phyloP scores from a whole-genome alignment of 2,329 filamentous ascomycete species.

The Paraconiothyrium sp. region DNA sequence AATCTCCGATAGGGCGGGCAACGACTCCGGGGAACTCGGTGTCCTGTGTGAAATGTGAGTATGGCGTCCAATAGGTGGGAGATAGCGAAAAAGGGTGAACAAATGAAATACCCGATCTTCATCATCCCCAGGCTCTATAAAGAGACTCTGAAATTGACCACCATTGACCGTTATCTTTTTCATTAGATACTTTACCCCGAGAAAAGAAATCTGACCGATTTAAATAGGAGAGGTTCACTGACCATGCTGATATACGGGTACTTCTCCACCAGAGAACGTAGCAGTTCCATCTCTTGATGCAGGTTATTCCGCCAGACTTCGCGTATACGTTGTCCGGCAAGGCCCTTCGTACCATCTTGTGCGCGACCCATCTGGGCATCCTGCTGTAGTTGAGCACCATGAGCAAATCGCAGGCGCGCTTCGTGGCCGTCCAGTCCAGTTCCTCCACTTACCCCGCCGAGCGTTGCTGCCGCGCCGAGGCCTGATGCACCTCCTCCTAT shows the following conservation, averaged over 20 bases:
- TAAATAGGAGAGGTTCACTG: slow-evolving; percentile 51
- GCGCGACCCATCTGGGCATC: slow-evolving; percentile 58
- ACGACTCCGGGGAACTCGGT: slow-evolving; percentile 99
- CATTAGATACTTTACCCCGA: slow-evolving; percentile 22
- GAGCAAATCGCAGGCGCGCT: slow-evolving; percentile 85
- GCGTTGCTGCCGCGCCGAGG: slow-evolving; percentile 63
- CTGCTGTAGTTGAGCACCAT: slow-evolving; percentile 69
- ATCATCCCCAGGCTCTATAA: slow-evolving; percentile 11
- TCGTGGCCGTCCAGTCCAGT: slow-evolving; percentile 87
- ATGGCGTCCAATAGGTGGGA: slow-evolving; percentile 1
- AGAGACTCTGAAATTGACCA: slow-evolving; percentile 6
- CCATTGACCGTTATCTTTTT: slow-evolving; percentile 16
- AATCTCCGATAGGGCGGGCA: slow-evolving; percentile 91
- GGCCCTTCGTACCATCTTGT: slow-evolving; percentile 65
- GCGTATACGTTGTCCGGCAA: slow-evolving; percentile 78
- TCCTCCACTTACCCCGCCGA: slow-evolving; percentile 59
- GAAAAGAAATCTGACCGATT: slow-evolving; percentile 12
- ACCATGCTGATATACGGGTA: slow-evolving; percentile 99
- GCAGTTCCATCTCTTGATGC: slow-evolving; percentile 85
- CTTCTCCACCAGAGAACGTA: slow-evolving; percentile 85
- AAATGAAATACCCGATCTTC: slow-evolving; percentile 19
- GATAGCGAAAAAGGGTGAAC: not conserved
- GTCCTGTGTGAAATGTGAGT: slow-evolving; percentile 67
- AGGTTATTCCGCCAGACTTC: slow-evolving; percentile 97
- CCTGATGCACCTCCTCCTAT: slow-evolving; percentile 63